Conservation (phyloP, 768 basidiomycete genomes). For the Candolleomyces aberdarensis region DNA sequence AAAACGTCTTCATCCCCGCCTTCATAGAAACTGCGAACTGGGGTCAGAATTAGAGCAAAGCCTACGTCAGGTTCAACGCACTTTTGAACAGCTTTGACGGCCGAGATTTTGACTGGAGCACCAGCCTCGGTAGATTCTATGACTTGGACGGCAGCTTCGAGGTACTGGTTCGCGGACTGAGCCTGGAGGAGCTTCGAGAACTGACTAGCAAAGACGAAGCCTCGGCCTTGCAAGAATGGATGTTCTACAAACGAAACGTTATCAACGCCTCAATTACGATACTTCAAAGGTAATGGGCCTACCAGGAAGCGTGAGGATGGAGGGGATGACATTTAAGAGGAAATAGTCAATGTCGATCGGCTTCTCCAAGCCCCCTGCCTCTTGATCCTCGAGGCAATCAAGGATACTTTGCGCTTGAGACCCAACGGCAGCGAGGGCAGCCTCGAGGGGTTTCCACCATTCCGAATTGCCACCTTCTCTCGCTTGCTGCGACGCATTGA, state of each 20-base stretch:
- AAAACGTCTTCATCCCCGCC: slow-evolving; percentile 59
- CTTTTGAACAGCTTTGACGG: slow-evolving; percentile 93
- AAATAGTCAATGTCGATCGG: slow-evolving; percentile 78
- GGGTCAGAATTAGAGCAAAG: slow-evolving; percentile 8
- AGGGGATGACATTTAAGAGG: slow-evolving; percentile 76
- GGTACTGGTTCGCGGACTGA: slow-evolving; percentile 77
- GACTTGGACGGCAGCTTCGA: slow-evolving; percentile 83
- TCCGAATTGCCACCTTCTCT: slow-evolving; percentile 53
- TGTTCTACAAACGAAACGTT: slow-evolving; percentile 45
- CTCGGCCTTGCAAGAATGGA: slow-evolving; percentile 93
- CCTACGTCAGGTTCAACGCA: slow-evolving; percentile 30
- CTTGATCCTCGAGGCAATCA: slow-evolving; percentile 75
- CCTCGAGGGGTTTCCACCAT: slow-evolving; percentile 95
- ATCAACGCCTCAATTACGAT: neutral
- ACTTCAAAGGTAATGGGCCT: neutral
- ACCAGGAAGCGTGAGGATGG: slow-evolving; percentile 72
- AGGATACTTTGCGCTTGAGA: slow-evolving; percentile 75
- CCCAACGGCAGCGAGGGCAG: slow-evolving; percentile 76
- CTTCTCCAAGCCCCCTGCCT: slow-evolving; percentile 55
- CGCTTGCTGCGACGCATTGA: slow-evolving; percentile 52
- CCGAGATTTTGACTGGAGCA: slow-evolving; percentile 91
- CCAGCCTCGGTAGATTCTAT: slow-evolving; percentile 70
- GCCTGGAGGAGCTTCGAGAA: slow-evolving; percentile 72
- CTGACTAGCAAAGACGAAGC: slow-evolving; percentile 92
- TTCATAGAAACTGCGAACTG: slow-evolving; percentile 59